phyloP scores from a whole-genome alignment of 2,329 filamentous ascomycete genomes.

The Penicillium sp. region DNA sequence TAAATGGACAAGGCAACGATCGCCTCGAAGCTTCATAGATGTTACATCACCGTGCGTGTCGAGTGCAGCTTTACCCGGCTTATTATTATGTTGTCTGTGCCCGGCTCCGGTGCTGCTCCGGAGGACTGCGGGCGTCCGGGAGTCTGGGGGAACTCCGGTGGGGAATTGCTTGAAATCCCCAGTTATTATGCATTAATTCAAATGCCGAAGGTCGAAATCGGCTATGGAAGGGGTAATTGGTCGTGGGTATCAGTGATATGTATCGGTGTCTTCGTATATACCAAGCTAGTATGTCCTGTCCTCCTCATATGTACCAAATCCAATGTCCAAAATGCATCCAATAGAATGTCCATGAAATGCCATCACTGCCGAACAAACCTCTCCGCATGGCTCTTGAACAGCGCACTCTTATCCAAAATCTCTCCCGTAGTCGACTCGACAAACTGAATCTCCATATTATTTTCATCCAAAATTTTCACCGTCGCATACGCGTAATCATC shows the following conservation, averaged over 20 bases:
- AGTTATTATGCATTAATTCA: too few relatives aligned
- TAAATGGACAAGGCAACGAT: constrained; percentile 9
- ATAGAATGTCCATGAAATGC: not conserved
- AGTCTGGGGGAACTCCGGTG: not conserved
- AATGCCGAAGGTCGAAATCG: too few relatives aligned
- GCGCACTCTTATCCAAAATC: constrained; percentile 52
- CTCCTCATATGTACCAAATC: not conserved
- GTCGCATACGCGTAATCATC: constrained; percentile 59
- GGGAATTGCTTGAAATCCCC: too few relatives aligned
- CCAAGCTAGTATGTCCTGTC: not conserved
- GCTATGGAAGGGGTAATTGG: too few relatives aligned
- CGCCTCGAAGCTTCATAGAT: not conserved
- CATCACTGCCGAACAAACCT: constrained; percentile 57
- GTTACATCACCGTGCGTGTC: not conserved
- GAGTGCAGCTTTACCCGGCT: not conserved
- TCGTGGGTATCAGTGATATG: not conserved
- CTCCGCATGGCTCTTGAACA: constrained; percentile 56
- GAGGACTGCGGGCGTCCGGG: not conserved
- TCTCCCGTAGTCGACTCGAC: constrained; percentile 55
- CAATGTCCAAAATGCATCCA: not conserved
- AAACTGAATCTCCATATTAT: constrained; percentile 58
- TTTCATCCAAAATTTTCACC: constrained; percentile 52
- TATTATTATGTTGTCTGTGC: not conserved
- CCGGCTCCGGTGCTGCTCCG: too few relatives aligned
- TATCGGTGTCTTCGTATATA: not conserved